A percentile compares a stretch with the other conserved stretches of the same genome.
Evolutionary conservation across 495 filamentous ascomycete genomes (phyloP).

Genomic region (Neurospora discreta): DNA sequence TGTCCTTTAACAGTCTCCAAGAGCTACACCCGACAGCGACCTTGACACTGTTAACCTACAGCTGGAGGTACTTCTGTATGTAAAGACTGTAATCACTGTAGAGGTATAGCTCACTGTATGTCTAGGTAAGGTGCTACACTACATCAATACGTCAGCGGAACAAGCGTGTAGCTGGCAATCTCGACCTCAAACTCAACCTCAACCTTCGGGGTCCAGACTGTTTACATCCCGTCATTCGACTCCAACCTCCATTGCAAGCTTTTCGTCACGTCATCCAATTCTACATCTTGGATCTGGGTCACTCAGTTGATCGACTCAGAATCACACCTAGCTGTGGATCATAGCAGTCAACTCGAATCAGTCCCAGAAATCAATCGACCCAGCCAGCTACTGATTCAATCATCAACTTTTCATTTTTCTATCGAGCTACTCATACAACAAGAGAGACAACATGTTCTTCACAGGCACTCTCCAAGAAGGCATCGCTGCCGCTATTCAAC

Average conservation of each 20-base stretch:
- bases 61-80: background rate
- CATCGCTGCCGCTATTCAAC: conserved; percentile 59
- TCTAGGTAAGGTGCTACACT: background rate
- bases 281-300: background rate
- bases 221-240: background rate
- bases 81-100: too few relatives aligned
- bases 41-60: background rate
- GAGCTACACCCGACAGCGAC: background rate
- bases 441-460: conserved; percentile 54
- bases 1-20: background rate
- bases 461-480: conserved; percentile 66
- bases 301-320: background rate
- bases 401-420: too few relatives aligned
- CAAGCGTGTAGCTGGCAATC: background rate
- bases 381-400: background rate
- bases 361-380: background rate
- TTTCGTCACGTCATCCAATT: background rate
- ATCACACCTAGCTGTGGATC: background rate
- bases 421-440: background rate
- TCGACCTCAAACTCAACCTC: background rate
- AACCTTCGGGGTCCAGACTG: background rate
- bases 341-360: background rate
- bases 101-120: background rate
- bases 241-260: background rate
- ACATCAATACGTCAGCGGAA: background rate